Base-by-base conservation (phyloP, 2,329 filamentous ascomycete genomes). In the Lachnum nothofagi region DNA sequence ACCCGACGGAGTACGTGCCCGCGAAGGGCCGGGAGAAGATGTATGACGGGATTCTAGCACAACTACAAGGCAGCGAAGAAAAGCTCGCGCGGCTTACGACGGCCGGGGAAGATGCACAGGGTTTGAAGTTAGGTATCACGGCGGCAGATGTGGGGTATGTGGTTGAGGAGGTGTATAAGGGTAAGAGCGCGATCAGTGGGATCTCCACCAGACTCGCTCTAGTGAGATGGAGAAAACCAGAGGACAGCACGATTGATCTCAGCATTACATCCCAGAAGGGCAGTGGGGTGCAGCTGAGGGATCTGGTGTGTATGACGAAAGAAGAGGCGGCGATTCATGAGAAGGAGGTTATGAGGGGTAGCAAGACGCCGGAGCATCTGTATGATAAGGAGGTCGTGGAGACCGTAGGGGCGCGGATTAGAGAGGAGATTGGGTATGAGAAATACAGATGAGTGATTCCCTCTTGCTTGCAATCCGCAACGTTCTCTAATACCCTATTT, bases 261-360 rank as follows among this genome's bases (percentile, higher is more conserved):
- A 76, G 76, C 25, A 79, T 80, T 34, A 76, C 83, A n/a, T 81
- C 83, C 19, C 91, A 97, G 66, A 94, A 87, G 63, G 82, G 77
- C 39, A 83, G 87, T n/a, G 78, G 75, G 2, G 59, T 97, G 4
- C 68, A 74, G 25, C 68, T 91, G 59, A 75, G 77, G 23, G 84
- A 95, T 39, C 65, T 96, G 52, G 90, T 95, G 0, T 87, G 86
- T 60, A 88, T 96, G 88, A 96, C 91, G 1, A 95, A 91, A 66
- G 91, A 96, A 53, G 91, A 96, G 68, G 88, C 86, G 3, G 70
- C 76, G 14, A 76, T 79, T 50, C 93, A 98, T 67, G 88, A 94
- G 65, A 86, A 83, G 65, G 75, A 88, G 62, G 76, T 97, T 1
- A 72, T 97, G 38, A 83, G 80, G 60, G 86, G 80, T 0, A 78